Percentiles rank a stretch among this genome's conserved stretches.
phyloP scores from a whole-genome alignment of 106 monocot genomes.

The Posidonia australis region DNA sequence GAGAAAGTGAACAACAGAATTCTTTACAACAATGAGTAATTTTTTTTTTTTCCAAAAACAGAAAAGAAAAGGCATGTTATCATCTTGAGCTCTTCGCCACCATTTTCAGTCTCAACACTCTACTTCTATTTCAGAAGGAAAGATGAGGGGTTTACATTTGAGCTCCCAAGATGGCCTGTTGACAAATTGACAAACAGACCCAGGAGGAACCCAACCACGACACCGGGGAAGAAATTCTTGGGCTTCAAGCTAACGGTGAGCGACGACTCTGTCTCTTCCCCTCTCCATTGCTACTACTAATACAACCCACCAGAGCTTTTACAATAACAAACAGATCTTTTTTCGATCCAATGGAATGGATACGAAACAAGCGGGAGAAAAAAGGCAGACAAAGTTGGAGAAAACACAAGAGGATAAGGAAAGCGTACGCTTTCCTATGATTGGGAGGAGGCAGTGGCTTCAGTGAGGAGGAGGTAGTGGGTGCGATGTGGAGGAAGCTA shows the following conservation, averaged over 20 bases:
- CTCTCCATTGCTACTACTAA: conserved; percentile 13
- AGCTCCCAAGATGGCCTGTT: neutral
- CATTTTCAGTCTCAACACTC: neutral
- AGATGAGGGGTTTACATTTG: conserved; percentile 8
- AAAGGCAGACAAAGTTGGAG: neutral
- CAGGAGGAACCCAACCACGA: conserved; percentile 66
- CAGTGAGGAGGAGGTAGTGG: too few relatives aligned
- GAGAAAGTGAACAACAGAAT: too few relatives aligned
- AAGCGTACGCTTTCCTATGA: neutral
- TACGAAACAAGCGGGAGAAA: neutral
- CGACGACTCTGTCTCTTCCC: conserved; percentile 68
- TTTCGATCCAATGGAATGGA: neutral
- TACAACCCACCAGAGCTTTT: neutral
- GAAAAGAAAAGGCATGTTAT: too few relatives aligned
- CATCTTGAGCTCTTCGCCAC: too few relatives aligned
- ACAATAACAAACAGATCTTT: too few relatives aligned
- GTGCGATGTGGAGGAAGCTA: too few relatives aligned
- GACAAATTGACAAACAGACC: too few relatives aligned
- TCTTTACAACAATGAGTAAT: too few relatives aligned
- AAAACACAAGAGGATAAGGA: too few relatives aligned
- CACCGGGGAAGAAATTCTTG: conserved; percentile 69
- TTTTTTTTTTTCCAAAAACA: too few relatives aligned
- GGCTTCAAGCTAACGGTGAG: conserved; percentile 50
- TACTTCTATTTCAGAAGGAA: conserved; percentile 17
- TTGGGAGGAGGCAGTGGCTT: too few relatives aligned